phyloP scores from a whole-genome alignment of 371 early-diverging fungal genomes.

The Mortierella sp. region DNA sequence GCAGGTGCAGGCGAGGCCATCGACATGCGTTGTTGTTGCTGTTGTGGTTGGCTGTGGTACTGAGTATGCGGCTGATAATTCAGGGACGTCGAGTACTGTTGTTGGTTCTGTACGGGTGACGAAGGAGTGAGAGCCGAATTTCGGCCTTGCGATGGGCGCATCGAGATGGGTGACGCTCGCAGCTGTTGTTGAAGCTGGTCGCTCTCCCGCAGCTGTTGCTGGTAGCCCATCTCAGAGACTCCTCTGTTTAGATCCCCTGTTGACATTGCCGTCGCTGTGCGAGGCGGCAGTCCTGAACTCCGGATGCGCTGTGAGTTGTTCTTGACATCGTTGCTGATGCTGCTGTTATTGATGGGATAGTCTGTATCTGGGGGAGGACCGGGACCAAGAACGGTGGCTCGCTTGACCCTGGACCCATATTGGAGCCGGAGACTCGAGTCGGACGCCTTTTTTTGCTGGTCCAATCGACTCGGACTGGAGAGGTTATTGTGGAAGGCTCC shows the following conservation, averaged over 20 bases:
- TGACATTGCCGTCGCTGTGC: constrained; percentile 3
- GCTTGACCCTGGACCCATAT: constrained; percentile 42
- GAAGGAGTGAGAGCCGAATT: not conserved
- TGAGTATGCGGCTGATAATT: constrained; percentile 3
- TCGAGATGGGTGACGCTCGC: constrained; percentile 1
- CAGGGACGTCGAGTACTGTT: constrained; percentile 8
- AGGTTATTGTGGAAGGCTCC: constrained; percentile 27
- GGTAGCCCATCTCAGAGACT: constrained; percentile 15
- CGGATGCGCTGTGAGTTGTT: not conserved
- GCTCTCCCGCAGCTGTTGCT: constrained; percentile 10
- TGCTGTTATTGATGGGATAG: constrained; percentile 5
- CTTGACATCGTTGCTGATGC: constrained; percentile 10
- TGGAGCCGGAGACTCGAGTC: constrained; percentile 41
- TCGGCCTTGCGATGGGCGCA: constrained; percentile 12
- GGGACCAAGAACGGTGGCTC: constrained; percentile 12
- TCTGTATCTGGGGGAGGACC: not conserved
- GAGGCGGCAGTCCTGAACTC: not conserved
- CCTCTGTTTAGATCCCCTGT: constrained; percentile 1
- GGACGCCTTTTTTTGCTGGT: constrained; percentile 21
- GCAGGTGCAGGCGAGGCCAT: constrained; percentile 15
- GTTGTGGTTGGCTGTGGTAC: constrained; percentile 16
- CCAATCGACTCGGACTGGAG: constrained; percentile 34
- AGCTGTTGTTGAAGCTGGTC: constrained; percentile 12
- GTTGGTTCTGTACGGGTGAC: not conserved
- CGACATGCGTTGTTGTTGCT: constrained; percentile 30